A percentile compares a stretch with the other conserved stretches of the same genome.
Evolutionary conservation across 1,284 basidiomycete genomes (phyloP).

Genomic region (Cryptococcus sp.): DNA sequence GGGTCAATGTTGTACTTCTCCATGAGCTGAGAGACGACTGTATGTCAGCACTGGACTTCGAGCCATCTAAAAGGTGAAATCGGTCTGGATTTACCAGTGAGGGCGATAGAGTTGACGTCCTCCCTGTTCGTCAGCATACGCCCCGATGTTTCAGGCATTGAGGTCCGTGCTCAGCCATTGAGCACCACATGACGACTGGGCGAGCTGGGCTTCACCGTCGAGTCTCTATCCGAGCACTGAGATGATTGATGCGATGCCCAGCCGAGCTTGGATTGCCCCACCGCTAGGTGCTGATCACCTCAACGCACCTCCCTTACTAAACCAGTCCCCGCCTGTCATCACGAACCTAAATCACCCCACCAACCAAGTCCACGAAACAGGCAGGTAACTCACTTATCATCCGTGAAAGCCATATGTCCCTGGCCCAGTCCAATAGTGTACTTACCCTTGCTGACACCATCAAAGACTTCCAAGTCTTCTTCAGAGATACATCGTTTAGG

Average conservation of each 20-base stretch:
- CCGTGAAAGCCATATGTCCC: slow-evolving; percentile 96
- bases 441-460: slow-evolving; percentile 92
- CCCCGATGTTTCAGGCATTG: background rate
- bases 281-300: too few relatives aligned
- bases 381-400: slow-evolving; percentile 60
- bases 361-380: background rate
- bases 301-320: background rate
- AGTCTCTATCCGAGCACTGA: background rate
- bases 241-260: too few relatives aligned
- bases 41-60: slow-evolving; percentile 1
- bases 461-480: slow-evolving; percentile 88
- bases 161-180: background rate
- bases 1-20: slow-evolving; percentile 96
- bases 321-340: too few relatives aligned
- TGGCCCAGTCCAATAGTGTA: slow-evolving; percentile 99
- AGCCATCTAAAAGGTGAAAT: background rate
- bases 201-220: background rate
- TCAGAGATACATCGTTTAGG: slow-evolving; percentile 93
- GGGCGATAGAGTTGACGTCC: slow-evolving; percentile 96
- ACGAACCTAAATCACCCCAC: background rate
- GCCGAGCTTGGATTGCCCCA: too few relatives aligned
- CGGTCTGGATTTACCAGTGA: slow-evolving; percentile 68
- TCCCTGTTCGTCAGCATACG: slow-evolving; percentile 51
- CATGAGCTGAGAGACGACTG: slow-evolving; percentile 79
- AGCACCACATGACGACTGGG: background rate